Evolutionary conservation across 148 eudicot genomes (phyloP).

Genomic region (Rhododendron mucronatum): DNA sequence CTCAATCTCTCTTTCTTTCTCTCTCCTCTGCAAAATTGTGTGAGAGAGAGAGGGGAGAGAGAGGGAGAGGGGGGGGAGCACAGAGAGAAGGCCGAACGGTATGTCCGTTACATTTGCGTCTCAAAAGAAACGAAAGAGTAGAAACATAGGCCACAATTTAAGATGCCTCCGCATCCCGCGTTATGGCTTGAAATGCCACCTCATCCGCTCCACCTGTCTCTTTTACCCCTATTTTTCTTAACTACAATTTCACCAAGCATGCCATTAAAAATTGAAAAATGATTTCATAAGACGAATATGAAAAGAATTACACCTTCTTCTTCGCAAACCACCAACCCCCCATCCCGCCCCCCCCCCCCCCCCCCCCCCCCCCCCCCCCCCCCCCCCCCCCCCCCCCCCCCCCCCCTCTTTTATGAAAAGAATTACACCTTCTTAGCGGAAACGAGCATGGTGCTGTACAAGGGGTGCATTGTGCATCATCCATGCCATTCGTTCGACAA

Average conservation of each 20-base stretch:
- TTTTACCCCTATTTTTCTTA: background rate
- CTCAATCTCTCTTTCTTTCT: background rate
- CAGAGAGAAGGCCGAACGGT: background rate
- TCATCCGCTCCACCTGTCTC: background rate
- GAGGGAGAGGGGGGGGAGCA: background rate
- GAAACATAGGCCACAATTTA: conserved; percentile 10
- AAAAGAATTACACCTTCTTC: background rate
- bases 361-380: too few relatives aligned
- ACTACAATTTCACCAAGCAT: background rate
- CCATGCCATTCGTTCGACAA: too few relatives aligned
- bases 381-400: too few relatives aligned
- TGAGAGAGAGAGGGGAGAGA: background rate
- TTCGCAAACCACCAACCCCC: too few relatives aligned
- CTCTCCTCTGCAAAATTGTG: background rate
- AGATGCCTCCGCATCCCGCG: conserved; percentile 18
- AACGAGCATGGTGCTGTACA: too few relatives aligned
- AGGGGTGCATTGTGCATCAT: too few relatives aligned
- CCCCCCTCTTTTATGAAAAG: too few relatives aligned
- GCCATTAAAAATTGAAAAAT: background rate
- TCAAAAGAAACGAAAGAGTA: background rate
- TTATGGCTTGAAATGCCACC: background rate
- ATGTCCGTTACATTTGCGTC: conserved; percentile 11
- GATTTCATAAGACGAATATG: background rate
- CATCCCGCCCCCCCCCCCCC: too few relatives aligned
- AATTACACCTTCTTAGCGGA: background rate